A percentile compares a stretch with the other conserved stretches of the same genome.
Evolutionary conservation across 257 asterid species (phyloP).

Genomic region (Buddleja alternifolia): DNA sequence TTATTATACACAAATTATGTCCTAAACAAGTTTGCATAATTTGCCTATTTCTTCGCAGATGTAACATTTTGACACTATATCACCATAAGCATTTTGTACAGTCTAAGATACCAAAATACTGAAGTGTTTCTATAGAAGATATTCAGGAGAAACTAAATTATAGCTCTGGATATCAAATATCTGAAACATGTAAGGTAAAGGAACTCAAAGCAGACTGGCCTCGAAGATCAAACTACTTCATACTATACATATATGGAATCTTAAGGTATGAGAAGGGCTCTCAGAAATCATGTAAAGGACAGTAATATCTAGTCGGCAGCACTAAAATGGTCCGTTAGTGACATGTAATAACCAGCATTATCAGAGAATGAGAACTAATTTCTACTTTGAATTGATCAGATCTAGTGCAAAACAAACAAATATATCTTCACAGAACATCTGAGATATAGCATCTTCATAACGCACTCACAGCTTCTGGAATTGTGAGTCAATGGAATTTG

Average conservation of each 20-base stretch:
- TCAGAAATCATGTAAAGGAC: constrained; percentile 2
- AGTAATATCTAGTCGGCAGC: constrained; percentile 18
- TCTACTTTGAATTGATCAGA: constrained; percentile 16
- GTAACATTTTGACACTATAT: constrained; percentile 1
- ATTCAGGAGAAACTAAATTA: not conserved
- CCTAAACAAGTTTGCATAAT: not conserved
- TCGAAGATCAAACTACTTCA: constrained; percentile 16
- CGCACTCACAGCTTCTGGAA: constrained; percentile 78
- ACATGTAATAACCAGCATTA: constrained; percentile 3
- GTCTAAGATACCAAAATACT: not conserved
- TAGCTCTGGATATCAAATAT: not conserved
- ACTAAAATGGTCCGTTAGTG: not conserved
- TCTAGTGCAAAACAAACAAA: not conserved
- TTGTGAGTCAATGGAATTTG: constrained; percentile 57
- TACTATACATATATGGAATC: not conserved
- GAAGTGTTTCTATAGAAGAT: not conserved
- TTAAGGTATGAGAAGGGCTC: constrained; percentile 7
- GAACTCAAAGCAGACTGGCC: not conserved
- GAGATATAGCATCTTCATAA: not conserved
- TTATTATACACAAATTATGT: not conserved
- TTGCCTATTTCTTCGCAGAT: constrained; percentile 4
- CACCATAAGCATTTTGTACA: not conserved
- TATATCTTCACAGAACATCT: constrained; percentile 1
- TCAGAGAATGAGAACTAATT: constrained; percentile 4
- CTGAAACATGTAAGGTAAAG: not conserved